Evolutionary conservation across 2,329 filamentous ascomycete species (phyloP).

Genomic region (Cadophora gregata): DNA sequence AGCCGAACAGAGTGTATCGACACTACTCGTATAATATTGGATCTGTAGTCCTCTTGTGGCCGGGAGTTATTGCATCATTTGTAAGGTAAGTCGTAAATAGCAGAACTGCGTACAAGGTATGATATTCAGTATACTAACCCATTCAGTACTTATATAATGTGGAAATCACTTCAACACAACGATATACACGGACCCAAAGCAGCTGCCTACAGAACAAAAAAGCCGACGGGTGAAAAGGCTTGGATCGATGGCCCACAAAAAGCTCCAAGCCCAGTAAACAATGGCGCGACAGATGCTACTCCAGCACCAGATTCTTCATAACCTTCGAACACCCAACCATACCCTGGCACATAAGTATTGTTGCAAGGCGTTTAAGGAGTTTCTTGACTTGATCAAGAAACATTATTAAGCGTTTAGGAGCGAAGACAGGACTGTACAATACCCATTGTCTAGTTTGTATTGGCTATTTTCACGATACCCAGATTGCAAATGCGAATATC

Average conservation of each 20-base stretch:
- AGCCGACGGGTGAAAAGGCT: slow-evolving; percentile 28
- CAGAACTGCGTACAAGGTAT: neutral
- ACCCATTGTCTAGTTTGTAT: neutral
- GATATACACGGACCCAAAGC: slow-evolving; percentile 42
- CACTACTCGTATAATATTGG: slow-evolving; percentile 57
- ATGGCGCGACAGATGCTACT: neutral
- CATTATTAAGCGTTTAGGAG: neutral
- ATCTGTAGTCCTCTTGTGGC: slow-evolving; percentile 59
- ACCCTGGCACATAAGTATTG: slow-evolving; percentile 9
- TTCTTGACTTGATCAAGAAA: neutral
- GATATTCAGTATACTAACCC: neutral
- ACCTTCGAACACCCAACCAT: slow-evolving; percentile 8
- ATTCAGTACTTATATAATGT: slow-evolving; percentile 45
- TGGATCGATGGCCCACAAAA: slow-evolving; percentile 22
- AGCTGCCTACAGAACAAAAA: slow-evolving; percentile 28
- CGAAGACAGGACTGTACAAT: neutral
- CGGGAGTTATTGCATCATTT: slow-evolving; percentile 55
- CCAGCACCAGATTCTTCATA: neutral
- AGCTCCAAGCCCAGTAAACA: neutral
- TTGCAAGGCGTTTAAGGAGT: neutral
- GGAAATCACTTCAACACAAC: slow-evolving; percentile 45
- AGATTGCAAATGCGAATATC: slow-evolving; percentile 18
- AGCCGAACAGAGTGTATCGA: slow-evolving; percentile 50
- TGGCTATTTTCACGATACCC: slow-evolving; percentile 13
- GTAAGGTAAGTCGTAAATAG: slow-evolving; percentile 47